Evolutionary conservation across 352 stramenopile species (phyloP).

Genomic region (Pythium guiyangense): DNA sequence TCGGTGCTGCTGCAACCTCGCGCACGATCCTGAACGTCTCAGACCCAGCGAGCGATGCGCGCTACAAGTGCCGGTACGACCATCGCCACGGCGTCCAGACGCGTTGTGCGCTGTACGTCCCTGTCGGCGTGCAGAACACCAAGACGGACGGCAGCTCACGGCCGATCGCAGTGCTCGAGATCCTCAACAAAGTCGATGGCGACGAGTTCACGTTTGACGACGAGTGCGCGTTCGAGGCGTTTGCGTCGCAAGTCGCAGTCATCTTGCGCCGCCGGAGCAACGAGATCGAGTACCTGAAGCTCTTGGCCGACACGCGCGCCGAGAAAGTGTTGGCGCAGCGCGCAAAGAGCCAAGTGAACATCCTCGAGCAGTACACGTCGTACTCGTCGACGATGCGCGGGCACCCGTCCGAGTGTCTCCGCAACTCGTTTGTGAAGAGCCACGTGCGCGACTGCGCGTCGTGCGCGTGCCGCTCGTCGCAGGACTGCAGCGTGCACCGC

Average conservation of each 20-base stretch:
- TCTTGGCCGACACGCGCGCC: constrained; percentile 71
- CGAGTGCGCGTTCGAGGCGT: constrained; percentile 82
- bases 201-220: constrained; percentile 80
- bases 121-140: constrained; percentile 66
- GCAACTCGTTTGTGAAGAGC: constrained; percentile 54
- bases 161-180: constrained; percentile 84
- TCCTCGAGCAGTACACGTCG: constrained; percentile 74
- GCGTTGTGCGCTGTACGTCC: constrained; percentile 77
- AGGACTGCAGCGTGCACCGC: neutral
- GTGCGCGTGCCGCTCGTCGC: constrained; percentile 14
- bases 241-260: constrained; percentile 81
- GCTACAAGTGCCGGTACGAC: constrained; percentile 56
- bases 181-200: constrained; percentile 80
- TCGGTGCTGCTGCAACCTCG: constrained; percentile 54
- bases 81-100: constrained; percentile 56
- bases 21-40: constrained; percentile 72
- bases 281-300: constrained; percentile 89
- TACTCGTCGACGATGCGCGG: constrained; percentile 39
- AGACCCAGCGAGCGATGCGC: constrained; percentile 49
- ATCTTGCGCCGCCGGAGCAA: constrained; percentile 78
- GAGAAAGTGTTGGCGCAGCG: constrained; percentile 70
- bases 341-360: constrained; percentile 69
- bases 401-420: constrained; percentile 45
- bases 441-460: constrained; percentile 36
- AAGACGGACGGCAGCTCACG: constrained; percentile 31